Percentiles rank a stretch among this genome's conserved stretches.
Conservation (phyloP, 768 basidiomycete species). For the Mycena haematopus region DNA sequence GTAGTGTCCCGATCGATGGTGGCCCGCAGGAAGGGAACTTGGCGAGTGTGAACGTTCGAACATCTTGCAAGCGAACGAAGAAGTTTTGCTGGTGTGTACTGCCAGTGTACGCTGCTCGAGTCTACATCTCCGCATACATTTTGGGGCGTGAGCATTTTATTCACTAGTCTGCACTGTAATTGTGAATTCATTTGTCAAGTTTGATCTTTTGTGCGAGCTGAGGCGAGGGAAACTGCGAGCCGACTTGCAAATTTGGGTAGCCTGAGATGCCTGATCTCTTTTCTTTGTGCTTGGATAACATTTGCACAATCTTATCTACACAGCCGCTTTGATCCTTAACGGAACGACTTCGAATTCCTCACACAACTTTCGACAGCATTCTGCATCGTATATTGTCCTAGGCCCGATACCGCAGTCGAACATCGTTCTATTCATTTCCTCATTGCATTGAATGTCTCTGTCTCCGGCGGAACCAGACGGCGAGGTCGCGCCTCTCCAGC, state of each 20-base stretch:
- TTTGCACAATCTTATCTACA: no score
- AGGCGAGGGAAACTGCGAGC: no score
- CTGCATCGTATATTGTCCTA: no score
- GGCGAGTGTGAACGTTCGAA: constrained; percentile 17
- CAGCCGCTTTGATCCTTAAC: no score
- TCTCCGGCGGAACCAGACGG: constrained; percentile 3
- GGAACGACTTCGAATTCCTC: no score
- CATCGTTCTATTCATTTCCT: neutral
- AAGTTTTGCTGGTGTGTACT: neutral
- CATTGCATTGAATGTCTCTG: constrained; percentile 1
- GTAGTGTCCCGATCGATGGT: constrained; percentile 16
- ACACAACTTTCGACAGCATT: no score
- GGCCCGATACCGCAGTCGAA: no score
- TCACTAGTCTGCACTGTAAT: neutral
- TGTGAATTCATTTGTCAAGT: neutral
- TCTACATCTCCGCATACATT: constrained; percentile 1
- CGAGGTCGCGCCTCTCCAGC: constrained; percentile 1
- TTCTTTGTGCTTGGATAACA: no score
- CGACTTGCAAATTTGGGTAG: no score
- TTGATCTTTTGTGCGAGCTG: neutral
- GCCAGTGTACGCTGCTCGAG: neutral
- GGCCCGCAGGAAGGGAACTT: constrained; percentile 19
- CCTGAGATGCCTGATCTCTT: no score
- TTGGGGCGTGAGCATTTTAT: neutral
- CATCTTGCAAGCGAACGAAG: neutral